Evolutionary conservation across 768 basidiomycete species (phyloP).

Genomic region (Leucocoprinus birnbaumii): DNA sequence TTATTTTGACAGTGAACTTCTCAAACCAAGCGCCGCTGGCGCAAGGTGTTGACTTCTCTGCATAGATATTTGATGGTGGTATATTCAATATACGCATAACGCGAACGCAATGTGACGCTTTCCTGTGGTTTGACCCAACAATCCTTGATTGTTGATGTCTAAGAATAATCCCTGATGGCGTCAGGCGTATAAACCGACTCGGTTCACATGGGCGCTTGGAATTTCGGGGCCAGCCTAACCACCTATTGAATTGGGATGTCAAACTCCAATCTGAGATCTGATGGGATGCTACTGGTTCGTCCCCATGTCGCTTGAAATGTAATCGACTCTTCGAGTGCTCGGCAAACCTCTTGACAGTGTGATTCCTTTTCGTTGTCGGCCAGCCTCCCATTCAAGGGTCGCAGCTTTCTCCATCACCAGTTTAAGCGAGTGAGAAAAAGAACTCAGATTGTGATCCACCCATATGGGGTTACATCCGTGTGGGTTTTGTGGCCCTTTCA

Average conservation of each 20-base stretch:
- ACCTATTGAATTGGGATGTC: neutral
- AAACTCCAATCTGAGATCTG: constrained; percentile 11
- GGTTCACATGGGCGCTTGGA: neutral
- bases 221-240: neutral
- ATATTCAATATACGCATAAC: constrained; percentile 1
- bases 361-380: neutral
- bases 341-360: constrained; percentile 10
- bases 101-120: neutral
- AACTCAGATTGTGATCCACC: constrained; percentile 5
- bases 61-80: constrained; percentile 26
- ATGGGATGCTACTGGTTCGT: constrained; percentile 7
- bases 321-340: constrained; percentile 3
- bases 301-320: constrained; percentile 17
- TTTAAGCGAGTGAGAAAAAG: constrained; percentile 11
- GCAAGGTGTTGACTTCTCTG: constrained; percentile 85
- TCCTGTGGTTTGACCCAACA: too few relatives aligned
- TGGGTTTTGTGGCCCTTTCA: constrained; percentile 6
- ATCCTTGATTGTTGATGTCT: neutral
- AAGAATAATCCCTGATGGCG: neutral
- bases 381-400: neutral
- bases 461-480: constrained; percentile 5
- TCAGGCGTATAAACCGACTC: neutral
- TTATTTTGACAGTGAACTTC: constrained; percentile 64
- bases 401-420: constrained; percentile 4
- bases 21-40: constrained; percentile 87